Evolutionary conservation across 805 yeast genomes (phyloP), one percentile per base, ranked within the genome.

Genomic region (Teunomyces pallodes): DNA sequence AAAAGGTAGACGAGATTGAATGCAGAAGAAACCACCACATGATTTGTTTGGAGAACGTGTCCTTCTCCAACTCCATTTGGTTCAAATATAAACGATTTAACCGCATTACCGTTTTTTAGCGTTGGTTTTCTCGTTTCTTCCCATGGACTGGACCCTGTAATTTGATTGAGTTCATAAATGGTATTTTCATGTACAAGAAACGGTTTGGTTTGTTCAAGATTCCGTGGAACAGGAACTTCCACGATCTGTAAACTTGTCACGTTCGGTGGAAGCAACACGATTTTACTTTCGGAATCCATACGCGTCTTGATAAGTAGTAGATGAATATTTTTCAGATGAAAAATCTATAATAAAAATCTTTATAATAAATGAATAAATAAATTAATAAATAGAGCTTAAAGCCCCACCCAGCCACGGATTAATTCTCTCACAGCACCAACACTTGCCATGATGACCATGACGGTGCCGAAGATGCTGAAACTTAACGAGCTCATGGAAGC

Each of bases 401-500:
- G 47, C 1, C 81, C 83, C 14, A 75, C 87, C 71, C 76, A 68
- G 3, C 60, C 55, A 50, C 73, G 71, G 9, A 81, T 65, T 4
- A 77, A 56, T n/a, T 67, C 64, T 33, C 68, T 53, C 0, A 73
- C 57, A 5, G 65, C 66, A 0, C 69, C 72, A 36, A 87, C 80
- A 42, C 87, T 82, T 9, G 86, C 80, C 63, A 87, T 53, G 4
- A 87, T 72, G 38, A 87, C 81, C 88, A 87, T 82, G 12, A 82
- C 61, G 0, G 90, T 82, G 5, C 95, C 95, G 60, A 80, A 87
- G 16, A 86, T 60, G 16, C 84, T 82, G 65, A 87, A 87, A 52
- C 87, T 77, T 57, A 87, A 72, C 5, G 86, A 77, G 51, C 89
- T 81, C 76, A 87, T 80, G 2, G 90, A 88, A 1, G 90, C 91